These are phyloP conservation scores for Aspergillus niger DNA, from an alignment of 2,329 filamentous ascomycete genomes.

Conservation along the genomic window DNA sequence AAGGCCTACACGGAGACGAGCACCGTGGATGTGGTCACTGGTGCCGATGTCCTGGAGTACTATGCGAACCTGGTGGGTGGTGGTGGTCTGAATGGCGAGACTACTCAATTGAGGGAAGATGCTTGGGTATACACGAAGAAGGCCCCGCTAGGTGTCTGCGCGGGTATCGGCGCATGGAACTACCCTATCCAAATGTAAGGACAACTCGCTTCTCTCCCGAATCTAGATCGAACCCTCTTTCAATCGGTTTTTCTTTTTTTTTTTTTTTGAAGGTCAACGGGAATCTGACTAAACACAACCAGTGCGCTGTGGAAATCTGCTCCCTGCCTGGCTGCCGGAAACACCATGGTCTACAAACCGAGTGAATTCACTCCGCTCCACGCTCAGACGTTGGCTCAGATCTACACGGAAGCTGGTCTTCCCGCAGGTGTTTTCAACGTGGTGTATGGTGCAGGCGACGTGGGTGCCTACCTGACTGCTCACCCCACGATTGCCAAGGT, in stretches of 20 bases:
- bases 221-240: too few species aligned
- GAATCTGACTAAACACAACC: slow-evolving; percentile 10
- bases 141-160: slow-evolving; percentile 79
- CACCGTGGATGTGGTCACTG: slow-evolving; percentile 78
- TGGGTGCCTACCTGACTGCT: slow-evolving; percentile 72
- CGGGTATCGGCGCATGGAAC: slow-evolving; percentile 87
- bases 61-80: slow-evolving; percentile 78
- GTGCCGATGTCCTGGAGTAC: slow-evolving; percentile 83
- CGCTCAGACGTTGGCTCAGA: slow-evolving; percentile 70
- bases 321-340: slow-evolving; percentile 80
- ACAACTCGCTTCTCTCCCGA: too few species aligned
- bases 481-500: slow-evolving; percentile 79
- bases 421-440: slow-evolving; percentile 86
- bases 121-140: slow-evolving; percentile 84
- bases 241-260: too few species aligned
- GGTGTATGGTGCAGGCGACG: slow-evolving; percentile 75
- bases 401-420: slow-evolving; percentile 77
- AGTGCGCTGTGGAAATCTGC: slow-evolving; percentile 83
- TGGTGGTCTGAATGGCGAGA: slow-evolving; percentile 78
- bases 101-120: slow-evolving; percentile 70
- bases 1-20: slow-evolving; percentile 85
- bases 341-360: slow-evolving; percentile 89
- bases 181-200: slow-evolving; percentile 79
- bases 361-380: slow-evolving; percentile 87
- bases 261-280: background rate